Percentiles rank a stretch among this genome's conserved stretches.
Evolutionary conservation across 2,329 filamentous ascomycete genomes (phyloP).

Genomic region (Helotiales sp.): DNA sequence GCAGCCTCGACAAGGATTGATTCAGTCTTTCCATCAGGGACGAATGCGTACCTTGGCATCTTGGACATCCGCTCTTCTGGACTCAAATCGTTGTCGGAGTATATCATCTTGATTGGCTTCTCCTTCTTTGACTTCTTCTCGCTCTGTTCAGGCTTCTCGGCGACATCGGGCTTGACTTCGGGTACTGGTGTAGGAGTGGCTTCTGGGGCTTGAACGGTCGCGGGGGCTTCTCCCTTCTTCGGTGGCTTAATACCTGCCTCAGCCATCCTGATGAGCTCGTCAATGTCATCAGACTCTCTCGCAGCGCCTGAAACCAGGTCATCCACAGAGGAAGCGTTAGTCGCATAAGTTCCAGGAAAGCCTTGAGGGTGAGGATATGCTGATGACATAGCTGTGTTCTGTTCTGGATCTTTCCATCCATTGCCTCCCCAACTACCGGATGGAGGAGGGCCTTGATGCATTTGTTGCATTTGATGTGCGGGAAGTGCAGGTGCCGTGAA

Average conservation of each 20-base stretch:
- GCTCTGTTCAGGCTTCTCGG: conserved; percentile 46
- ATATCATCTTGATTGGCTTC: conserved; percentile 76
- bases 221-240: conserved; percentile 50
- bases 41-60: conserved; percentile 76
- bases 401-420: conserved; percentile 45
- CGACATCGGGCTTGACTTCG: conserved; percentile 28
- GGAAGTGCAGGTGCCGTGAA: conserved; percentile 57
- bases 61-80: conserved; percentile 89
- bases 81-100: conserved; percentile 78
- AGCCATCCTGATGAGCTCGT: conserved; percentile 67
- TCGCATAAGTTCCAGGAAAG: conserved; percentile 42
- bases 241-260: conserved; percentile 62
- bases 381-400: conserved; percentile 47
- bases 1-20: conserved; percentile 38
- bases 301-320: conserved; percentile 53
- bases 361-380: conserved; percentile 45
- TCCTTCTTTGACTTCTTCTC: conserved; percentile 73
- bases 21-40: conserved; percentile 49
- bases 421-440: conserved; percentile 44
- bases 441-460: conserved; percentile 55
- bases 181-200: conserved; percentile 47
- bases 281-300: conserved; percentile 61
- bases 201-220: conserved; percentile 48
- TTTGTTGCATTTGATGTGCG: conserved; percentile 56
- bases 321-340: conserved; percentile 52